Base-by-base conservation (phyloP, 179 eudicot genomes). In the Sideroxylon spinosum region DNA sequence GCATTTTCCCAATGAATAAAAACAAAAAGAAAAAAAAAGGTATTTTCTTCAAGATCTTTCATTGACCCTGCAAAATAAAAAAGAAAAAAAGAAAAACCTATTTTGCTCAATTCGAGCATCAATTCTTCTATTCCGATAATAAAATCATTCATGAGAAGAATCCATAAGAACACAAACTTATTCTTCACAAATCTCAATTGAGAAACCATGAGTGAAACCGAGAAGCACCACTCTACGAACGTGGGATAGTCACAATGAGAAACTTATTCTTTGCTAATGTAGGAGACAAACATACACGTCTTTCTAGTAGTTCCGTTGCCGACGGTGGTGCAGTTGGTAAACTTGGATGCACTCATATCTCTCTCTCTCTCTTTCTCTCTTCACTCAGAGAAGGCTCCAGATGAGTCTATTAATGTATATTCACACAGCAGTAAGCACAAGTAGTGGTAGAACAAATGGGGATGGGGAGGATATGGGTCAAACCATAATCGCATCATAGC, bases 251-350 rank as follows among this genome's bases (percentile, higher is more conserved):
- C 70, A 87, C 89, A 77, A 86, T 82, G 67, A 86, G 89, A 26
- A 87, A 87, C 37, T 87, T 87, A 82, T n/a, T n/a, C n/a, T n/a
- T 87, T 87, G 83, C 89, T 82, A 68, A 85, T 86, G 79, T 86
- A 86, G 68, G 85, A 85, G 73, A 85, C 83, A 32, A 79, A 84
- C 88, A 87, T 81, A 76, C 88, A 85, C 74, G 89, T 87, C 79
- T 85, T 87, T 22, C 89, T 87, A 76, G 85, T 86, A 62, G 89
- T 88, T 50, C 89, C 89, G 68, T 87, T 86, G 26, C 89, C 87
- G 22, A 87, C 89, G 19, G 89, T 87, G n/a, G 85, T 86, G 72
- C 89, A 85, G 82, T 87, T 87, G 10, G 85, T 85, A 82, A 87
- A 87, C 63, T 84, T 82, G 26, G 89, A 78, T 14, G 84, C 82